Percentiles rank a stretch among this genome's conserved stretches.
phyloP scores from a whole-genome alignment of 495 filamentous ascomycete species.

The Aspergillus carlsbadensis region DNA sequence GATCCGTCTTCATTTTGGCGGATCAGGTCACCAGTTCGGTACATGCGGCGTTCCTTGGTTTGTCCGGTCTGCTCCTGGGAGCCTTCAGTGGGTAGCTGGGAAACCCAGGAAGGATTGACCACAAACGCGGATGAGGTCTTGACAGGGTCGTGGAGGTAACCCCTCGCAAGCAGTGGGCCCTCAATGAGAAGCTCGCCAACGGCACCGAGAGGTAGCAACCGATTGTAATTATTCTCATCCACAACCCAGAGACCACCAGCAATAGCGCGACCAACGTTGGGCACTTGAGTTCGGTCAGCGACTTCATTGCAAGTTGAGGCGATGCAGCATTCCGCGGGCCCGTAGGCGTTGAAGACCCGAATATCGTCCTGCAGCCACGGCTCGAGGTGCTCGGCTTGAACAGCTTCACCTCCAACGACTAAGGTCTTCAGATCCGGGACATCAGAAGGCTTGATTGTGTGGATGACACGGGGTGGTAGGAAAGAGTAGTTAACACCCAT shows the following conservation, averaged over 20 bases:
- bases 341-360: conserved; percentile 48
- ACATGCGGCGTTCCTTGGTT: conserved; percentile 31
- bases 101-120: conserved; percentile 17
- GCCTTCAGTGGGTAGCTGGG: not conserved
- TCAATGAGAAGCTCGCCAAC: conserved; percentile 58
- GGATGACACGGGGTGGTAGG: conserved; percentile 12
- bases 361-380: conserved; percentile 43
- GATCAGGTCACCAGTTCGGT: conserved; percentile 60
- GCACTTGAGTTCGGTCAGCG: not conserved
- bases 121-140: conserved; percentile 47
- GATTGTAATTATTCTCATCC: conserved; percentile 46
- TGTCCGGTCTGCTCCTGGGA: not conserved
- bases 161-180: conserved; percentile 49
- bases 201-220: conserved; percentile 48
- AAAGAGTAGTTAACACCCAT: conserved; percentile 28
- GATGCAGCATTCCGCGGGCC: conserved; percentile 44
- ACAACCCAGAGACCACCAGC: conserved; percentile 48
- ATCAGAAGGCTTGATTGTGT: conserved; percentile 11
- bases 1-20: conserved; percentile 43
- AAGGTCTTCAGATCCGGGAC: conserved; percentile 5
- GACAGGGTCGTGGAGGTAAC: conserved; percentile 48
- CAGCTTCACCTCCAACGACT: conserved; percentile 13
- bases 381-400: conserved; percentile 12
- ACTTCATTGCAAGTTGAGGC: conserved; percentile 7
- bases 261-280: conserved; percentile 37